Percentiles rank a stretch among this genome's conserved stretches.
Evolutionary conservation across 2,329 filamentous ascomycete genomes (phyloP).

Genomic region (Biscogniauxia sp.): DNA sequence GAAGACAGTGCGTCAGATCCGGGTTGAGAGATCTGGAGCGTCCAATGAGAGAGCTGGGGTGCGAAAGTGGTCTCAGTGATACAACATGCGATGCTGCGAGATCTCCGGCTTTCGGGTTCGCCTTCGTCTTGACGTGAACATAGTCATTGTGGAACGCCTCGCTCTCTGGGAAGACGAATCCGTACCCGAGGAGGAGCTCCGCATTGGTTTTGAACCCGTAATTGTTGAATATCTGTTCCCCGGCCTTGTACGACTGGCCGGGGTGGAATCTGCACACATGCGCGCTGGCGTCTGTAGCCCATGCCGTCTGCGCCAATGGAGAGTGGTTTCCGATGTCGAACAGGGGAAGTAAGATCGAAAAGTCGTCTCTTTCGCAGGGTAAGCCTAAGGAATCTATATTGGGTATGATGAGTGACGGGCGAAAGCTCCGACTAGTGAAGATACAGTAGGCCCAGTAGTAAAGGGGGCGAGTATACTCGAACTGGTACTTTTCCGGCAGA

Average conservation of each 20-base stretch:
- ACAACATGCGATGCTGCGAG: slow-evolving; percentile 40
- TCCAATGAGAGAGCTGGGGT: slow-evolving; percentile 48
- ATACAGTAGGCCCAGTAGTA: slow-evolving; percentile 66
- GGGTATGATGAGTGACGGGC: slow-evolving; percentile 56
- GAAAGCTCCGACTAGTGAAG: slow-evolving; percentile 64
- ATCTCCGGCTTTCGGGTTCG: slow-evolving; percentile 27
- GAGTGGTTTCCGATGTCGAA: slow-evolving; percentile 73
- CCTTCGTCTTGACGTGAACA: slow-evolving; percentile 52
- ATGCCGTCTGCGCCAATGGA: slow-evolving; percentile 52
- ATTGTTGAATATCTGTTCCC: slow-evolving; percentile 56
- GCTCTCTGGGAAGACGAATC: slow-evolving; percentile 54
- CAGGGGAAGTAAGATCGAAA: slow-evolving; percentile 67
- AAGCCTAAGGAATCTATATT: slow-evolving; percentile 30
- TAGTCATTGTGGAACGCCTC: slow-evolving; percentile 57
- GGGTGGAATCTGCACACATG: slow-evolving; percentile 43
- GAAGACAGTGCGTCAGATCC: slow-evolving; percentile 33
- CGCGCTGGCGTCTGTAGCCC: slow-evolving; percentile 48
- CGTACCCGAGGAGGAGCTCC: slow-evolving; percentile 64
- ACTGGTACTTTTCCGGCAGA: slow-evolving; percentile 34
- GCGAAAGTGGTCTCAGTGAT: slow-evolving; percentile 47
- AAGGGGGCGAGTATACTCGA: slow-evolving; percentile 45
- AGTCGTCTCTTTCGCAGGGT: slow-evolving; percentile 52
- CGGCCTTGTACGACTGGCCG: slow-evolving; percentile 43
- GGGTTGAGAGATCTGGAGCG: slow-evolving; percentile 38
- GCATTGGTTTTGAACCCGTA: slow-evolving; percentile 74